phyloP scores from a whole-genome alignment of 179 eudicot genomes.

The Camellia oleifera region DNA sequence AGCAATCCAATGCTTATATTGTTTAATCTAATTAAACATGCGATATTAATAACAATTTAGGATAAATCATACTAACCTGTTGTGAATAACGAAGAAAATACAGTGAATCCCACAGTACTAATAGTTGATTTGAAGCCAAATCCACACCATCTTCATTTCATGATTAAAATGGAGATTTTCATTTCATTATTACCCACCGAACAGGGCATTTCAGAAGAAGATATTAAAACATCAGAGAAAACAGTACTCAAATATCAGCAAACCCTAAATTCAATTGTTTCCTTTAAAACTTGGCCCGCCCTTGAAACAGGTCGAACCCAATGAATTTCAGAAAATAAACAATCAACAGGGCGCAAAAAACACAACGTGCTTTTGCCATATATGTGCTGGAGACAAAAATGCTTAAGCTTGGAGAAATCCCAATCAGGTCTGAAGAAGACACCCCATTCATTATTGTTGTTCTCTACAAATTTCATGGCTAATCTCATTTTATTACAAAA shows the following conservation, averaged over 20 bases:
- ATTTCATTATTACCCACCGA: too few relatives aligned
- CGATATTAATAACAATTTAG: too few relatives aligned
- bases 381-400: not conserved
- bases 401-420: not conserved
- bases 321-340: not conserved
- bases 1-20: too few relatives aligned
- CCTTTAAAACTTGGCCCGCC: not conserved
- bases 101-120: too few relatives aligned
- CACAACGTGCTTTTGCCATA: not conserved
- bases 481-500: conserved; percentile 34
- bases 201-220: too few relatives aligned
- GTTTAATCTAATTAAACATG: too few relatives aligned
- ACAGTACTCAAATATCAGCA: not conserved
- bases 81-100: too few relatives aligned
- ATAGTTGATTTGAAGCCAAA: too few relatives aligned
- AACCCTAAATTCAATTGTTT: not conserved
- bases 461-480: conserved; percentile 7
- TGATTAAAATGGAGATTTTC: too few relatives aligned
- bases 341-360: not conserved
- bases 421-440: not conserved
- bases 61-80: too few relatives aligned
- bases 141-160: too few relatives aligned
- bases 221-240: not conserved
- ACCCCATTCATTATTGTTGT: not conserved
- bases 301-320: not conserved